These are phyloP conservation scores for Stropharia rugosoannulata DNA, from an alignment of 768 basidiomycete species.

Conservation along the genomic window DNA sequence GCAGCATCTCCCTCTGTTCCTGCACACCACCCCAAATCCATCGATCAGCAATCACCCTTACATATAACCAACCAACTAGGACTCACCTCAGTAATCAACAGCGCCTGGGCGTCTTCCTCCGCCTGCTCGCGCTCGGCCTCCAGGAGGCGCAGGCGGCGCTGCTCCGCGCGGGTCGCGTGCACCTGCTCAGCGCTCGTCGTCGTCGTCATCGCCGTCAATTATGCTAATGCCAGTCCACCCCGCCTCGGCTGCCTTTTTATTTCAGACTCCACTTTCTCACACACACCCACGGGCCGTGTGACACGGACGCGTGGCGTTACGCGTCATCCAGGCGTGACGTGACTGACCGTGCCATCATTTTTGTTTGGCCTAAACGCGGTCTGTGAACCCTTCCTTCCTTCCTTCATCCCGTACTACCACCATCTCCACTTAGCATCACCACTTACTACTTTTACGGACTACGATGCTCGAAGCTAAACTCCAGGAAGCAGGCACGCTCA, in stretches of 20 bases:
- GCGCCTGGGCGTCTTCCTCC: conserved; percentile 52
- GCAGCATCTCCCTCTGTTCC: conserved; percentile 40
- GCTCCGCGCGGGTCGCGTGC: conserved; percentile 38
- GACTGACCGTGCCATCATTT: conserved; percentile 18
- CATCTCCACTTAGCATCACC: too few relatives aligned
- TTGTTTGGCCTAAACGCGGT: conserved; percentile 22
- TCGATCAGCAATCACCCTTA: background rate
- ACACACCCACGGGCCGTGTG: too few relatives aligned
- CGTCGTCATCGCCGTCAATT: background rate
- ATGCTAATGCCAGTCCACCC: too few relatives aligned
- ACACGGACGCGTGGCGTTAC: background rate
- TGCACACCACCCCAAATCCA: conserved; percentile 10
- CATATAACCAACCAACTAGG: too few relatives aligned
- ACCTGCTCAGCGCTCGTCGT: conserved; percentile 6
- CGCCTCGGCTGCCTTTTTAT: too few relatives aligned
- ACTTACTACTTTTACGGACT: conserved; percentile 16
- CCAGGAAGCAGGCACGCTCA: conserved; percentile 82
- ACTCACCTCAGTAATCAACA: conserved; percentile 61
- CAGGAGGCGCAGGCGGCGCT: conserved; percentile 43
- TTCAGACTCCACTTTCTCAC: too few relatives aligned
- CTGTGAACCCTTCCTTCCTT: conserved; percentile 10
- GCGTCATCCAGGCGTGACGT: too few relatives aligned
- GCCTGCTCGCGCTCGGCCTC: conserved; percentile 54
- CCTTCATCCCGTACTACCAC: conserved; percentile 5
- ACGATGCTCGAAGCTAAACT: conserved; percentile 91